Evolutionary conservation across 2,329 filamentous ascomycete species (phyloP).

Genomic region (Aspergillus niger): DNA sequence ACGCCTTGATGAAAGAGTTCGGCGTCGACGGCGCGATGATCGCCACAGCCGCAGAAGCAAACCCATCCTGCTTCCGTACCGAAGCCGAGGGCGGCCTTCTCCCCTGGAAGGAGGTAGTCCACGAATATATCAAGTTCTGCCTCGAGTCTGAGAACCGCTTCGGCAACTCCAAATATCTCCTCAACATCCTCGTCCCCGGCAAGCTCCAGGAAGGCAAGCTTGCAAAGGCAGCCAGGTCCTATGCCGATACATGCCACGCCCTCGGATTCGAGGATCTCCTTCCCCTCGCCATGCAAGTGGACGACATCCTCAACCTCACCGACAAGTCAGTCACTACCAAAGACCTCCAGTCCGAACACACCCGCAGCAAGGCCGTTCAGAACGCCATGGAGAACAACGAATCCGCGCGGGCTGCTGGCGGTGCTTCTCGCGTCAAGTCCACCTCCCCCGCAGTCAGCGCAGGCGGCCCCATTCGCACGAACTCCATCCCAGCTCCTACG

Average conservation of each 20-base stretch:
- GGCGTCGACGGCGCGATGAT: constrained; percentile 97
- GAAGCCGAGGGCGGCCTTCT: constrained; percentile 68
- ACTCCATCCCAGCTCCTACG: constrained; percentile 30
- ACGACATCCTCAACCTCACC: constrained; percentile 55
- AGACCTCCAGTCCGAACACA: constrained; percentile 16
- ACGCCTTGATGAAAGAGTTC: constrained; percentile 72
- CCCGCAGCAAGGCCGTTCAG: constrained; percentile 32
- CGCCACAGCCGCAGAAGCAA: constrained; percentile 86
- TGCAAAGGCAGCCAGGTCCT: constrained; percentile 69
- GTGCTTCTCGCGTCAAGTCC: constrained; percentile 28
- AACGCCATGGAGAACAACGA: constrained; percentile 39
- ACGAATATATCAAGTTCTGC: constrained; percentile 70
- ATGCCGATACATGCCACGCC: constrained; percentile 66
- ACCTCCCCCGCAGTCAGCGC: constrained; percentile 23
- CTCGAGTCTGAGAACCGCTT: constrained; percentile 82
- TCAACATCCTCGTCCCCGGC: constrained; percentile 82
- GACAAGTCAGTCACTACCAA: constrained; percentile 27
- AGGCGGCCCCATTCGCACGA: constrained; percentile 39
- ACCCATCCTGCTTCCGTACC: constrained; percentile 81
- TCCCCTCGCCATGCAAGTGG: constrained; percentile 65
- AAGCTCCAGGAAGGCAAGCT: constrained; percentile 66
- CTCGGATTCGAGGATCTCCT: constrained; percentile 67
- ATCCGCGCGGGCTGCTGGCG: constrained; percentile 38
- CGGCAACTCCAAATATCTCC: constrained; percentile 89
- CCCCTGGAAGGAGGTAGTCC: constrained; percentile 75